These are phyloP conservation scores for Penicillium sp. DNA, from an alignment of 2,329 filamentous ascomycete species.

Conservation along the genomic window DNA sequence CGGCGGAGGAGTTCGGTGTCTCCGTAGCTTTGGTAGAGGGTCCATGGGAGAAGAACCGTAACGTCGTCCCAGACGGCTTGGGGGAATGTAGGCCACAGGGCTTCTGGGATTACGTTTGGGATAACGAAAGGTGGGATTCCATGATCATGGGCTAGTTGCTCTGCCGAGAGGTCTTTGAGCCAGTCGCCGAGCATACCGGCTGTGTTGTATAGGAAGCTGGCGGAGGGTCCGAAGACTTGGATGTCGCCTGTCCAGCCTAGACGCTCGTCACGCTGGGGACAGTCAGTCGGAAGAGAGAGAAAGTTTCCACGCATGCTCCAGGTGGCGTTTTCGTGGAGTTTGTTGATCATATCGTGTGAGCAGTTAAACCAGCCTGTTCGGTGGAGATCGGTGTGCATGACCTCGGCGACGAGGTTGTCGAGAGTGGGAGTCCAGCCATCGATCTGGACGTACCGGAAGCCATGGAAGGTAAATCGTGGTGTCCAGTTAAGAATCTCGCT, in stretches of 20 bases:
- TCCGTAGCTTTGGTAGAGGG: conserved; percentile 8
- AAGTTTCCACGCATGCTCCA: conserved; percentile 64
- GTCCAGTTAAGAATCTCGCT: conserved; percentile 37
- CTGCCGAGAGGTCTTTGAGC: conserved; percentile 49
- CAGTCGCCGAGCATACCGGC: conserved; percentile 53
- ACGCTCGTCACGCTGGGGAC: conserved; percentile 57
- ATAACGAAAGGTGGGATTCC: conserved; percentile 1
- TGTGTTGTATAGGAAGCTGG: conserved; percentile 53
- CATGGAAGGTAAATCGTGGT: conserved; percentile 56
- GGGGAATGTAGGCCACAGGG: conserved; percentile 3
- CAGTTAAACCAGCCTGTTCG: conserved; percentile 54
- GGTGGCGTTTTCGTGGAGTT: conserved; percentile 55
- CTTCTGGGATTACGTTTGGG: conserved; percentile 1
- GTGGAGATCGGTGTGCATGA: conserved; percentile 56
- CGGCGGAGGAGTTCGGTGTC: conserved; percentile 2
- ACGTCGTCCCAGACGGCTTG: conserved; percentile 13
- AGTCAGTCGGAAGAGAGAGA: conserved; percentile 58
- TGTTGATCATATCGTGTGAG: conserved; percentile 54
- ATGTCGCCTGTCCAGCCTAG: conserved; percentile 57
- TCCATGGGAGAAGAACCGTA: conserved; percentile 7
- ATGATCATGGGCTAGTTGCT: conserved; percentile 23
- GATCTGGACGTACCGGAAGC: conserved; percentile 55
- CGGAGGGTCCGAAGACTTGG: conserved; percentile 46
- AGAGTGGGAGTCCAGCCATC: conserved; percentile 21
- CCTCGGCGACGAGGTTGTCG: conserved; percentile 38